Evolutionary conservation across 805 yeast species (phyloP), one percentile per base, ranked within the genome.

Genomic region (Ogataea ganodermae): DNA sequence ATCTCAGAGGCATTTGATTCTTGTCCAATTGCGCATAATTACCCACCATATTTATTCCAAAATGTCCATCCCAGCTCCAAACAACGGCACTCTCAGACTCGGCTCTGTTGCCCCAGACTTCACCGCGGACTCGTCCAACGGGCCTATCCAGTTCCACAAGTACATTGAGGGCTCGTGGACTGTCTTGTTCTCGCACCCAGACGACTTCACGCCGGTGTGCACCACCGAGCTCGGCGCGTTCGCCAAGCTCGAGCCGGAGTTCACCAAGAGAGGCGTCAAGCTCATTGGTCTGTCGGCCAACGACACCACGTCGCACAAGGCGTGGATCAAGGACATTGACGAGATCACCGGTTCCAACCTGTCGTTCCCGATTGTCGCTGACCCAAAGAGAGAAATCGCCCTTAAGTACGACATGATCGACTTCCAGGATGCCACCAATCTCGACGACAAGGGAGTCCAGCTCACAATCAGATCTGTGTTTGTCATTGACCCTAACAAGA

Each of bases 211-310:
- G 17, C 90, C 90, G 28, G 87, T 84, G 40, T 84, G 90, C 66
- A 84, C 89, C 53, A 84, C 90, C 43, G 90, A 84, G 66, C 72
- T 84, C 50, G 89, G 89, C 53, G 89, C 89, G 6, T 83, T 84
- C 60, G 84, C 89, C 54, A 78, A 80, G 61, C 71, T 84, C 61
- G 81, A 83, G 62, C 85, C 86, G 12, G 89, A 84, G 63, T 84
- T 84, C 61, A 73, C 72, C 57, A 76, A 78, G 64, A 74, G 89
- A 64, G 78, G 78, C 47, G 83, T 83, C 46, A 82, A 83, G 60
- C 72, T 84, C 61, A 76, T 84, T 61, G 89, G 89, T 31, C 71
- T 84, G 50, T 81, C 86, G 26, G 84, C 86, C 46, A 84, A 84
- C 65, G 79, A 73, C 30, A 71, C 80, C 24, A 79, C 75, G 30